Conservation (phyloP, 108 stramenopile genomes). For the Cyclotella cryptica region DNA sequence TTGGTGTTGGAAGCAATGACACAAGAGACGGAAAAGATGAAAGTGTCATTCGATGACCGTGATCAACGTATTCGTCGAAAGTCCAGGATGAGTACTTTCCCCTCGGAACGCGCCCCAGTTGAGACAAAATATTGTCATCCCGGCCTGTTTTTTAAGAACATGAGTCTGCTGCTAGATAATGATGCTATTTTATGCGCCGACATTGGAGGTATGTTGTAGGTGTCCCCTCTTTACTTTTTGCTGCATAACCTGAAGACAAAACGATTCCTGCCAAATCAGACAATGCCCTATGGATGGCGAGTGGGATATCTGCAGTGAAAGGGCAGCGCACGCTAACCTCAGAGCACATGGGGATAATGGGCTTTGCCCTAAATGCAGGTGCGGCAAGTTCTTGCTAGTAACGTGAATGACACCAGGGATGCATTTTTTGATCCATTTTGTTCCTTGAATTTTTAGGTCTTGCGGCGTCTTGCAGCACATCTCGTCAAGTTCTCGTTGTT, state of each 20-base stretch:
- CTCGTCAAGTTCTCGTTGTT: constrained; percentile 35
- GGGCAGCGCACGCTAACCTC: constrained; percentile 56
- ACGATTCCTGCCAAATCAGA: background rate
- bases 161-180: constrained; percentile 15
- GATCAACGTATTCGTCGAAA: background rate
- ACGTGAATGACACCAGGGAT: background rate
- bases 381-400: constrained; percentile 26
- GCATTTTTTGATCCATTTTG: too few relatives aligned
- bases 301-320: constrained; percentile 26
- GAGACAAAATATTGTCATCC: constrained; percentile 29
- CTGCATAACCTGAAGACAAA: background rate
- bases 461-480: constrained; percentile 8
- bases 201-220: constrained; percentile 20
- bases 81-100: background rate
- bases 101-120: background rate
- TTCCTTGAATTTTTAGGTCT: background rate
- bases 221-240: constrained; percentile 25
- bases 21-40: background rate
- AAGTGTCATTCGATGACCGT: background rate
- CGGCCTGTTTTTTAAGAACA: constrained; percentile 28
- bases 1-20: constrained; percentile 14
- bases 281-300: constrained; percentile 42
- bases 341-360: constrained; percentile 63
- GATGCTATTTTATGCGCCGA: constrained; percentile 43
- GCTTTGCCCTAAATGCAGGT: constrained; percentile 51